A percentile compares a stretch with the other conserved stretches of the same genome.
Evolutionary conservation across 352 stramenopile species (phyloP).

Genomic region (Pythium insidiosum): DNA sequence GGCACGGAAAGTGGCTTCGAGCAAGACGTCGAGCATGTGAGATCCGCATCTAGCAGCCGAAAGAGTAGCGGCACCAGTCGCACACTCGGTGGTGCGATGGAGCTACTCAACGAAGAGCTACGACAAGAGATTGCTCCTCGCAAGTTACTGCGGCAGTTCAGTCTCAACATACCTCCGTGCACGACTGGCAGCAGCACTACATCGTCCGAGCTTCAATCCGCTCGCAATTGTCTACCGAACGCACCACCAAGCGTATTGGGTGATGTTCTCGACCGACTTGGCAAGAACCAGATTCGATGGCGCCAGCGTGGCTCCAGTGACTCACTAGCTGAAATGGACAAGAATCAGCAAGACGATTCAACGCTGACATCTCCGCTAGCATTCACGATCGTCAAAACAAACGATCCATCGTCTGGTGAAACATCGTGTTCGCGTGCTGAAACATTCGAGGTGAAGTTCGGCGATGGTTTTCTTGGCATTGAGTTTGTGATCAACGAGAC

Average conservation of each 20-base stretch:
- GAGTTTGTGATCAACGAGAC: slow-evolving; percentile 57
- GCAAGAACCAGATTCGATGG: slow-evolving; percentile 55
- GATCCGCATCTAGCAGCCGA: no score
- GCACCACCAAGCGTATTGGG: slow-evolving; percentile 27
- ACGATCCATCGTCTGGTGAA: no score
- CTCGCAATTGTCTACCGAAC: no score
- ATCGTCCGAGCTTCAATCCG: no score
- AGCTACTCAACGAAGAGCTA: slow-evolving; percentile 58
- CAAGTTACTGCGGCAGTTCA: slow-evolving; percentile 69
- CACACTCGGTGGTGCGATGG: slow-evolving; percentile 18
- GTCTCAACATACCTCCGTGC: slow-evolving; percentile 54
- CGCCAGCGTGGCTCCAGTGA: slow-evolving; percentile 16
- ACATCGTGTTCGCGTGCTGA: no score
- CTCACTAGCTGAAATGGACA: slow-evolving; percentile 11
- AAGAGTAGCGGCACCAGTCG: no score
- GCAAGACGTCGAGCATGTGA: no score
- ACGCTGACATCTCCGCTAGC: no score
- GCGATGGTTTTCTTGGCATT: slow-evolving; percentile 57
- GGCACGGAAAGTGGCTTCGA: no score
- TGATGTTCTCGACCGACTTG: slow-evolving; percentile 44
- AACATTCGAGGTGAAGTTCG: slow-evolving; percentile 67
- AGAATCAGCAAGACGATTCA: not conserved
- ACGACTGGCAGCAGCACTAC: slow-evolving; percentile 5
- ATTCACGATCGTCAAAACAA: no score
- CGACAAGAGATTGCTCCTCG: slow-evolving; percentile 58